These are phyloP conservation scores for Backusella westeae DNA, from an alignment of 192 early-diverging fungal genomes.

Conservation along the genomic window DNA sequence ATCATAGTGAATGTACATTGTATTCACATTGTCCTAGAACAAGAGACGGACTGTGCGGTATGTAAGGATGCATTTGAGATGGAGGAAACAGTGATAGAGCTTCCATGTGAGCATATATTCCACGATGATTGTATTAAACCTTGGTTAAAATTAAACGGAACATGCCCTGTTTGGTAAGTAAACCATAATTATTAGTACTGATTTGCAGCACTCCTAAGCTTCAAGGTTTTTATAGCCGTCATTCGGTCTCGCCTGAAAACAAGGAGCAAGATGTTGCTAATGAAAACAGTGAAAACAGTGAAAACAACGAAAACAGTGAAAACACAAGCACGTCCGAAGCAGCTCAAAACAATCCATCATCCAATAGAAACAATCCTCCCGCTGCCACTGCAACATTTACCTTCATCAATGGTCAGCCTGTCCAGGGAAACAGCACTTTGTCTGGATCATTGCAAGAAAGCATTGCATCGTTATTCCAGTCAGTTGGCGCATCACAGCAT, in stretches of 20 bases:
- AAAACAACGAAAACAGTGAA: not conserved
- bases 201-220: not conserved
- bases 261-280: not conserved
- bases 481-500: not conserved
- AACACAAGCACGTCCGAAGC: not conserved
- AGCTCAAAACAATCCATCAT: not conserved
- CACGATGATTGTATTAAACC: conserved; percentile 86
- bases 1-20: too few species aligned
- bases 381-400: not conserved
- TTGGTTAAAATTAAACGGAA: conserved; percentile 93
- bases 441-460: not conserved
- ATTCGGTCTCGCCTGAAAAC: conserved; percentile 17
- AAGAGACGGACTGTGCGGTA: conserved; percentile 77
- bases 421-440: not conserved
- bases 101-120: conserved; percentile 89
- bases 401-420: not conserved
- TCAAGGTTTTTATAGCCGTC: conserved; percentile 5
- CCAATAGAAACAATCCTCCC: not conserved
- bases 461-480: not conserved
- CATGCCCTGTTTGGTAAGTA: conserved; percentile 86
- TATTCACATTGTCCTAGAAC: conserved; percentile 25
- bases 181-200: not conserved
- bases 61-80: conserved; percentile 87
- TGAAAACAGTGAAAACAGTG: too few species aligned
- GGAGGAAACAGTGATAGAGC: conserved; percentile 60